These are phyloP conservation scores for Amaranthus hypochondriacus DNA, from an alignment of 148 eudicot genomes.

Conservation along the genomic window DNA sequence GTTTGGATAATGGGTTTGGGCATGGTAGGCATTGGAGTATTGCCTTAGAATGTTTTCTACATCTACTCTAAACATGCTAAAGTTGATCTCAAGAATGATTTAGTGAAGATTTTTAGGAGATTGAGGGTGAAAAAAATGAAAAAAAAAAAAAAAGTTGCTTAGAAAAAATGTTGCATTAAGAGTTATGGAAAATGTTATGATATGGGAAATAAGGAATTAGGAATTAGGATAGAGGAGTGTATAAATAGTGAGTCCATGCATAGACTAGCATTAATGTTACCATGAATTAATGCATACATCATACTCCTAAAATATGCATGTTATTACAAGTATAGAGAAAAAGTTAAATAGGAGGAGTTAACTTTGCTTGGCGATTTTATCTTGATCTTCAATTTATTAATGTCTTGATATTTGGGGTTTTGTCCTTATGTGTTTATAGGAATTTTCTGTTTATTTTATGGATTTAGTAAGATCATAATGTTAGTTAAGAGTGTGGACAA, in stretches of 20 bases:
- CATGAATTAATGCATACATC: not conserved
- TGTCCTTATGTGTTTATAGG: not conserved
- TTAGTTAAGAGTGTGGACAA: no score
- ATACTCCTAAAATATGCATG: not conserved
- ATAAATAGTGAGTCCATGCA: not conserved
- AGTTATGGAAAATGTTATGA: not conserved
- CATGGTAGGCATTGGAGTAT: not conserved
- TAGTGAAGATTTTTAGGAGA: not conserved
- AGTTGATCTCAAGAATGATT: not conserved
- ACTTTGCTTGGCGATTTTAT: conserved; percentile 7
- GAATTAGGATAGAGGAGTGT: not conserved
- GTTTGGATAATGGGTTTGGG: not conserved
- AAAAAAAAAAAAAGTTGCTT: not conserved
- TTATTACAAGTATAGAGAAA: conserved; percentile 1
- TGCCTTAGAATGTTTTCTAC: not conserved
- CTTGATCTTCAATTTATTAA: conserved; percentile 10
- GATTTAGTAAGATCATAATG: no score
- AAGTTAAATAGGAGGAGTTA: not conserved
- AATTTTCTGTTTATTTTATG: not conserved
- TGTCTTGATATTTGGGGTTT: not conserved
- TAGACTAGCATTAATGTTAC: not conserved
- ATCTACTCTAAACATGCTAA: conserved; percentile 18
- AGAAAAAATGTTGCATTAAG: not conserved
- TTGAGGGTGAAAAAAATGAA: not conserved
- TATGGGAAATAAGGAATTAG: not conserved